phyloP scores from a whole-genome alignment of 176 grass and related monocot genomes.

The Hordeum marinum region DNA sequence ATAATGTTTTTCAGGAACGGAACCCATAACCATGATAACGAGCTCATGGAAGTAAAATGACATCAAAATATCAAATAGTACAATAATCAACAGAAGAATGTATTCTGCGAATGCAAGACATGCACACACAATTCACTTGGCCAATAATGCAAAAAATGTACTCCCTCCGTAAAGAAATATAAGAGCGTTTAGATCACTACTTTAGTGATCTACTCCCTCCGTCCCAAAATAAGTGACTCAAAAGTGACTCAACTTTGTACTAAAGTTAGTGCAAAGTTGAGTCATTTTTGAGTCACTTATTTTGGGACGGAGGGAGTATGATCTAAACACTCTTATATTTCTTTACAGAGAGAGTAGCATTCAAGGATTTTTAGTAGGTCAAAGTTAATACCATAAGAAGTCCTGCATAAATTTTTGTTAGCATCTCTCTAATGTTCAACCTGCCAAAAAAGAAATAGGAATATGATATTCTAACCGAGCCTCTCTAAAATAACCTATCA shows the following conservation, averaged over 20 bases:
- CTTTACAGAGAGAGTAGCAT: no score
- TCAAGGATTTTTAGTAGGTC: conserved; percentile 7
- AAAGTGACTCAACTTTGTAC: no score
- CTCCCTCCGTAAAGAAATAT: no score
- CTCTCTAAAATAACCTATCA: conserved; percentile 44
- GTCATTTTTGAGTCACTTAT: no score
- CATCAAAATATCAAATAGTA: background rate
- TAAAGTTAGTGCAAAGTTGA: no score
- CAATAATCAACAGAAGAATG: background rate
- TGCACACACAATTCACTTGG: background rate
- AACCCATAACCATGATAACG: background rate
- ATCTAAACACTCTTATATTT: no score
- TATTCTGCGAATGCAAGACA: background rate
- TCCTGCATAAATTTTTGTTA: conserved; percentile 36
- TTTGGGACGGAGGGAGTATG: no score
- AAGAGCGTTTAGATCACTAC: no score
- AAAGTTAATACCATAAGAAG: background rate
- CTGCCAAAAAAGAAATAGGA: conserved; percentile 13
- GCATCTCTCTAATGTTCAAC: background rate
- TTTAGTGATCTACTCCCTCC: no score
- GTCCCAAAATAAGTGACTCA: no score
- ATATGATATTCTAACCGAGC: conserved; percentile 32
- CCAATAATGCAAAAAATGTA: background rate
- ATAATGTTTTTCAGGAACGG: background rate
- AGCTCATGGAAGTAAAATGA: background rate